A percentile compares a stretch with the other conserved stretches of the same genome.
phyloP scores from a whole-genome alignment of 345 rosid genomes.

The Carallia pectinifolia region DNA sequence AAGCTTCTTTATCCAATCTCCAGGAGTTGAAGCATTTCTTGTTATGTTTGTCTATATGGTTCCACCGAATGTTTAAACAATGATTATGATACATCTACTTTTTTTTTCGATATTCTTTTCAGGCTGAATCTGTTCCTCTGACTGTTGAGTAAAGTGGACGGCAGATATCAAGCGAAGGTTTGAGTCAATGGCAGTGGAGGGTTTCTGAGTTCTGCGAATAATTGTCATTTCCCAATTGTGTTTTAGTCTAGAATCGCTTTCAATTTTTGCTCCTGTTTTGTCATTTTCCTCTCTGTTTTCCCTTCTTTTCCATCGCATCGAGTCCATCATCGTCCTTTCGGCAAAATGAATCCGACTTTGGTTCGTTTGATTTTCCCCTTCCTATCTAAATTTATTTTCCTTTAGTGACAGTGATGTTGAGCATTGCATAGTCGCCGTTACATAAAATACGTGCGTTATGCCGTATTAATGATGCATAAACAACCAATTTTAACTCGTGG shows the following conservation, averaged over 20 bases:
- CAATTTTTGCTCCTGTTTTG: not conserved
- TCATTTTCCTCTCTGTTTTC: not conserved
- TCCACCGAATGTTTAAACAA: not conserved
- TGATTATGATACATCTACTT: not conserved
- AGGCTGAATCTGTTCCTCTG: slow-evolving; percentile 86
- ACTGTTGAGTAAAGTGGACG: slow-evolving; percentile 28
- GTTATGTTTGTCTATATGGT: not conserved
- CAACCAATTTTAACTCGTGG: too few species aligned
- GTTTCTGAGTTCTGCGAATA: slow-evolving; percentile 22
- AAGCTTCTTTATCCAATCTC: not conserved
- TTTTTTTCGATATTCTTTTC: slow-evolving; percentile 6
- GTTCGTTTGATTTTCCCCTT: not conserved
- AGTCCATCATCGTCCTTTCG: too few species aligned
- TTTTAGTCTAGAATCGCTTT: slow-evolving; percentile 11
- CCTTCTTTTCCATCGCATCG: slow-evolving; percentile 1
- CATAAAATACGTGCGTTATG: too few species aligned
- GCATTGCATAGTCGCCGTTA: not conserved
- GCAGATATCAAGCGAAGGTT: not conserved
- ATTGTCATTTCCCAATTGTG: slow-evolving; percentile 21
- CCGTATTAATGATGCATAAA: too few species aligned
- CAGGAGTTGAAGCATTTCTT: not conserved
- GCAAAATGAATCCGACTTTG: slow-evolving; percentile 6
- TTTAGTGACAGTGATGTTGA: not conserved
- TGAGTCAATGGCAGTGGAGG: not conserved
- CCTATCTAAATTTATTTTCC: not conserved